Conservation (phyloP, 2,329 filamentous ascomycete genomes). For the Aureobasidium sp. region DNA sequence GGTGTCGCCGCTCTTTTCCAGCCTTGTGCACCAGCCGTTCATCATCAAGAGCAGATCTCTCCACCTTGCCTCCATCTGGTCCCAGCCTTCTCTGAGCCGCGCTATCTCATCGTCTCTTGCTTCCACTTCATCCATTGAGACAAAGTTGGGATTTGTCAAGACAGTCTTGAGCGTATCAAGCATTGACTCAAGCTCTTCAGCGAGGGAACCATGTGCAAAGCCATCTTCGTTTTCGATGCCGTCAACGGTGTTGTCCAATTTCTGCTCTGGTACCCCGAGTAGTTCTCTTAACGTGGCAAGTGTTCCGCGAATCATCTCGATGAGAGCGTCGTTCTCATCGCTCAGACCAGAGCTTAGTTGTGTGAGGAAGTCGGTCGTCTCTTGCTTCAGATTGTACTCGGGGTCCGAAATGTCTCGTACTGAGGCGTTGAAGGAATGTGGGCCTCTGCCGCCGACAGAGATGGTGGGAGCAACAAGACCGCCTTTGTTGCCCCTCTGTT, state of each 20-base stretch:
- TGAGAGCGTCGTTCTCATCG: conserved; percentile 82
- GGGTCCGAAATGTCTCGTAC: conserved; percentile 43
- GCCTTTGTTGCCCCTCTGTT: conserved; percentile 41
- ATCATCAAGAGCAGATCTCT: conserved; percentile 84
- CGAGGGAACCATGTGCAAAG: conserved; percentile 58
- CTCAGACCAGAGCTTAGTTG: conserved; percentile 74
- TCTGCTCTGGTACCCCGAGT: conserved; percentile 43
- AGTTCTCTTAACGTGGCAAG: conserved; percentile 61
- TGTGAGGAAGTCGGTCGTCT: conserved; percentile 87
- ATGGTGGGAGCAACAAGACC: conserved; percentile 37
- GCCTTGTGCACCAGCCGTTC: conserved; percentile 80
- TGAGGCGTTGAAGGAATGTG: conserved; percentile 38
- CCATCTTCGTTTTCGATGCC: conserved; percentile 18
- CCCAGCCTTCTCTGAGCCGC: conserved; percentile 75
- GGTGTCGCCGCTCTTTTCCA: conserved; percentile 61
- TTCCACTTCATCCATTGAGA: conserved; percentile 88
- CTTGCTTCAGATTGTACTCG: conserved; percentile 65
- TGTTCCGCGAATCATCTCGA: conserved; percentile 62
- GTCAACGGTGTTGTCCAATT: conserved; percentile 18
- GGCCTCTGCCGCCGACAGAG: conserved; percentile 40
- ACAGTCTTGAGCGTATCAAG: conserved; percentile 74
- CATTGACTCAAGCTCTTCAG: conserved; percentile 64
- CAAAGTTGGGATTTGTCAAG: conserved; percentile 91
- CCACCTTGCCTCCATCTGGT: conserved; percentile 89
- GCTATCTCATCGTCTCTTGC: conserved; percentile 86